A percentile compares a stretch with the other conserved stretches of the same genome.
Evolutionary conservation across 495 filamentous ascomycete species (phyloP).

Genomic region (Daldinia loculata): DNA sequence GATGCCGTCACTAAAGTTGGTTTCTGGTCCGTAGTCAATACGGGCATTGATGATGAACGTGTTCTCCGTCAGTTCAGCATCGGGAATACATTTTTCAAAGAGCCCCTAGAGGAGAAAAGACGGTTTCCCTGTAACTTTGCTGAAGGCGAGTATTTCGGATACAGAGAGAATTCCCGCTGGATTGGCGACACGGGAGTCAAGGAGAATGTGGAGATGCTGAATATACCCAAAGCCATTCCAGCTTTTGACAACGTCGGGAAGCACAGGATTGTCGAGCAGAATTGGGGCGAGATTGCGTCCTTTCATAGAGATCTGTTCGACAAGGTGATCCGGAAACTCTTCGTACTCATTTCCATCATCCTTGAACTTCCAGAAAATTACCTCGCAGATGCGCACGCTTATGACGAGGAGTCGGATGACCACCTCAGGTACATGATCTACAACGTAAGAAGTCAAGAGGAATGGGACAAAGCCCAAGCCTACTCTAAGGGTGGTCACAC

Average conservation of each 20-base stretch:
- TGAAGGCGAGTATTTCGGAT: conserved; percentile 57
- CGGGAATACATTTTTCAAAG: conserved; percentile 53
- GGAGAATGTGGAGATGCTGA: conserved; percentile 58
- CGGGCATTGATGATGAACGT: conserved; percentile 49
- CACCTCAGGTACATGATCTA: conserved; percentile 63
- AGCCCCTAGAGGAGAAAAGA: conserved; percentile 42
- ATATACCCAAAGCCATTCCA: conserved; percentile 56
- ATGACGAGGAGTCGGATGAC: conserved; percentile 55
- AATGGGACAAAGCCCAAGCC: conserved; percentile 37
- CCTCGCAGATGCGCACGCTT: conserved; percentile 55
- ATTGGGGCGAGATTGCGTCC: conserved; percentile 39
- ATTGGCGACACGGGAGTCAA: conserved; percentile 57
- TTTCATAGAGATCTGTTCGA: conserved; percentile 38
- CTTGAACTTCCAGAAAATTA: conserved; percentile 59
- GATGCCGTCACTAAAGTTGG: conserved; percentile 63
- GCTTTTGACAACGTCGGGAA: conserved; percentile 46
- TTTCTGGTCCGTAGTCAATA: conserved; percentile 46
- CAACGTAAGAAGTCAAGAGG: conserved; percentile 47
- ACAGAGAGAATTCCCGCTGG: conserved; percentile 56
- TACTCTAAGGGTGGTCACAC: conserved; percentile 52
- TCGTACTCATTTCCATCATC: conserved; percentile 59
- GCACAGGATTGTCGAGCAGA: conserved; percentile 43
- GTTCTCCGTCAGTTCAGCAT: conserved; percentile 53
- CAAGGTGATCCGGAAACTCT: conserved; percentile 51
- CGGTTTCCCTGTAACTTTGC: conserved; percentile 54